Percentiles rank a stretch among this genome's conserved stretches.
Evolutionary conservation across 148 eudicot genomes (phyloP).

Genomic region (Rhododendron simsii): DNA sequence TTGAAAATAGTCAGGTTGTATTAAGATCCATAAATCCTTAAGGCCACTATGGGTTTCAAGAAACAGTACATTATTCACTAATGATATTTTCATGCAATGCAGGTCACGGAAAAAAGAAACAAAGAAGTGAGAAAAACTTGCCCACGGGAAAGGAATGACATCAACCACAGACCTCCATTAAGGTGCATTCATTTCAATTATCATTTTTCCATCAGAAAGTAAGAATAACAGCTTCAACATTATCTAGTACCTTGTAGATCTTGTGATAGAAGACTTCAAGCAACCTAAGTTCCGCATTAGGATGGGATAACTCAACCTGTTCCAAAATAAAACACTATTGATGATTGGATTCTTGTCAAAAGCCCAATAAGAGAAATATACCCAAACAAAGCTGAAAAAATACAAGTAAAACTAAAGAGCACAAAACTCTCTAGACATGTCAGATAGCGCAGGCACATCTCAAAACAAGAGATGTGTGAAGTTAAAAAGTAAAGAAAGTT

Average conservation of each 20-base stretch:
- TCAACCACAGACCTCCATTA: not conserved
- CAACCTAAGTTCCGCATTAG: slow-evolving; percentile 25
- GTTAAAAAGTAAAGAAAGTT: not conserved
- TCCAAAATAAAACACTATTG: not conserved
- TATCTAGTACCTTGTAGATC: slow-evolving; percentile 27
- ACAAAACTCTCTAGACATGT: not conserved
- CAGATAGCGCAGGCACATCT: not conserved
- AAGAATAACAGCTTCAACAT: not conserved
- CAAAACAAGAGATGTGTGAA: not conserved
- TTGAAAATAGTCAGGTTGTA: not conserved
- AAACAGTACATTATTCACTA: not conserved
- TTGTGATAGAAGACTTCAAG: slow-evolving; percentile 35
- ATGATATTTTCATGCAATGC: not conserved
- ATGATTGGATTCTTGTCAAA: not conserved
- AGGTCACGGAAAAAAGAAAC: not conserved
- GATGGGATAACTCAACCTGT: slow-evolving; percentile 28
- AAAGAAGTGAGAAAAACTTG: not conserved
- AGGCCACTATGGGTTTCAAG: not conserved
- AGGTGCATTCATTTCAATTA: not conserved
- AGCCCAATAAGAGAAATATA: not conserved
- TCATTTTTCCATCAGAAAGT: not conserved
- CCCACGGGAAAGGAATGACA: not conserved
- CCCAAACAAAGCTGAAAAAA: not conserved
- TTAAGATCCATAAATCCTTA: not conserved
- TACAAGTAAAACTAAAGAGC: not conserved